phyloP scores from a whole-genome alignment of 805 yeast species.

The Huiozyma sinensis region DNA sequence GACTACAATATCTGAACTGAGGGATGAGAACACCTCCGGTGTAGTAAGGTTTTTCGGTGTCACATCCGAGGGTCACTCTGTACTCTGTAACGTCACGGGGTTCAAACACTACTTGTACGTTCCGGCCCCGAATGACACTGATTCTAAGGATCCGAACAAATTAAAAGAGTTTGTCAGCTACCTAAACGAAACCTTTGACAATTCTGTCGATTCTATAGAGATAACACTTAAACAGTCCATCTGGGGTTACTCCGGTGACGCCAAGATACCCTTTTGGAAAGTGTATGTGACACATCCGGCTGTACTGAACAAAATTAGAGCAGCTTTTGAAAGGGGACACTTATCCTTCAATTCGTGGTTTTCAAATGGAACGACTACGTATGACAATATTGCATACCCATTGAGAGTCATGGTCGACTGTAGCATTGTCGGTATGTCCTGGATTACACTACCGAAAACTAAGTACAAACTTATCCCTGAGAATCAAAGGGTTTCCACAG shows the following conservation, averaged over 20 bases:
- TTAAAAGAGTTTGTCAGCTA: conserved; percentile 37
- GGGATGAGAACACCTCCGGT: conserved; percentile 32
- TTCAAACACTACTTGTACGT: conserved; percentile 85
- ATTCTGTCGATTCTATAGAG: conserved; percentile 56
- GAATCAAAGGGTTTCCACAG: conserved; percentile 46
- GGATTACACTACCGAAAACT: conserved; percentile 81
- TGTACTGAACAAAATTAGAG: conserved; percentile 56
- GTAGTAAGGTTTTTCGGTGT: conserved; percentile 86
- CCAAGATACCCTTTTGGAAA: conserved; percentile 69
- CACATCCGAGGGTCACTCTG: conserved; percentile 77
- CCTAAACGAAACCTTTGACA: conserved; percentile 36
- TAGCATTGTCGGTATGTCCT: conserved; percentile 89
- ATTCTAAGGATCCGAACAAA: conserved; percentile 22
- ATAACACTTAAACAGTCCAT: conserved; percentile 68
- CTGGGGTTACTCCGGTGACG: conserved; percentile 86
- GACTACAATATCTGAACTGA: conserved; percentile 38
- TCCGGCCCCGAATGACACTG: conserved; percentile 67
- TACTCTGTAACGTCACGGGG: conserved; percentile 81
- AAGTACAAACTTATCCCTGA: conserved; percentile 44
- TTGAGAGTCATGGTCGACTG: conserved; percentile 88
- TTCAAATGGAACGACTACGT: conserved; percentile 54
- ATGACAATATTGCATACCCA: conserved; percentile 81
- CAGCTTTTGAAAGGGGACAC: conserved; percentile 78
- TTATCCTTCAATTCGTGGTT: conserved; percentile 55
- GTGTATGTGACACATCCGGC: conserved; percentile 56